phyloP scores from a whole-genome alignment of 2,329 filamentous ascomycete species.

The Celoporthe dispersa region DNA sequence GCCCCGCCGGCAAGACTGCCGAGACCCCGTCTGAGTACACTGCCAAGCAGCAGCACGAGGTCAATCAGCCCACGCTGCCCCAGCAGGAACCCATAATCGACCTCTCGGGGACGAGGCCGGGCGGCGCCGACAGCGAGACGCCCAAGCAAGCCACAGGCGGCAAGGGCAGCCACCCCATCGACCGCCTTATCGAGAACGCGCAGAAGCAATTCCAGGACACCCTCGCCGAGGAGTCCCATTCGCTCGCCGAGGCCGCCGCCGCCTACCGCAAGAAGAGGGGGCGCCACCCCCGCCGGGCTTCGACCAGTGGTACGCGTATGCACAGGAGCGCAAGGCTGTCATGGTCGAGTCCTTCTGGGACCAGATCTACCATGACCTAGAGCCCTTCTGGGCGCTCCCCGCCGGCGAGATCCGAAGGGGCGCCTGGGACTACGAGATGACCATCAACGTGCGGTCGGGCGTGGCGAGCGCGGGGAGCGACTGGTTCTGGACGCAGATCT shows the following conservation, averaged over 20 bases:
- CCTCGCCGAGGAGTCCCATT: slow-evolving; percentile 50
- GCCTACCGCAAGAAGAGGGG: slow-evolving; percentile 61
- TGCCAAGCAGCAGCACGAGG: slow-evolving; percentile 25
- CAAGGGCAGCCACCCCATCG: slow-evolving; percentile 51
- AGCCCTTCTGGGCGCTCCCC: slow-evolving; percentile 61
- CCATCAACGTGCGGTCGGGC: slow-evolving; percentile 60
- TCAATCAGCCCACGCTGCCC: slow-evolving; percentile 18
- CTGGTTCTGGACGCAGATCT: slow-evolving; percentile 64
- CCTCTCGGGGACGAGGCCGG: not conserved
- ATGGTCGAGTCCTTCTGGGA: slow-evolving; percentile 68
- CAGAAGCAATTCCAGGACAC: slow-evolving; percentile 47
- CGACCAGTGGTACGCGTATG: slow-evolving; percentile 62
- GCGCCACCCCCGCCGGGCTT: slow-evolving; percentile 69
- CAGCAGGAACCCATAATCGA: slow-evolving; percentile 24
- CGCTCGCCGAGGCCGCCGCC: slow-evolving; percentile 55
- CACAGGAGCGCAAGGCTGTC: slow-evolving; percentile 54
- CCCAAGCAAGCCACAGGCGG: slow-evolving; percentile 3
- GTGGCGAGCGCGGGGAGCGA: slow-evolving; percentile 55
- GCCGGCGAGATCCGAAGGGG: slow-evolving; percentile 52
- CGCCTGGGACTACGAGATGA: slow-evolving; percentile 62
- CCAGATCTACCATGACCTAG: slow-evolving; percentile 65
- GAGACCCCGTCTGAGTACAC: slow-evolving; percentile 19
- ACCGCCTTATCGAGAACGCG: slow-evolving; percentile 52
- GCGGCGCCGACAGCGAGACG: slow-evolving; percentile 15
- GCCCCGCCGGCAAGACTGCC: slow-evolving; percentile 21